Evolutionary conservation across 2,329 filamentous ascomycete genomes (phyloP), one percentile per base, ranked within the genome.

Genomic region (Pseudogymnoascus sp.): DNA sequence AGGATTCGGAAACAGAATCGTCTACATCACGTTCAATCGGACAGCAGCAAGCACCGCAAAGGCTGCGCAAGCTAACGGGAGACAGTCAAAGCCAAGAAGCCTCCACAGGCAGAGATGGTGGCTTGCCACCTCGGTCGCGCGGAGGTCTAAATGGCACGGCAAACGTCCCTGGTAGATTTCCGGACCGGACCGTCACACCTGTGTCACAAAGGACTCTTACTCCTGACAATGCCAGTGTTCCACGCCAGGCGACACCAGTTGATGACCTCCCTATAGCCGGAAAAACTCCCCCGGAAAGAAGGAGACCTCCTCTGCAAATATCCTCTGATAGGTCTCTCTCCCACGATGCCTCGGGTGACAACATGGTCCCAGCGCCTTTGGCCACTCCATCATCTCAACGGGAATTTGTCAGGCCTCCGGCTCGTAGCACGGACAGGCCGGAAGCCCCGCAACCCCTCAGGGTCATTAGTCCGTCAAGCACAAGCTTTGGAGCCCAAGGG

Each of bases 321-420:
- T 67, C 69, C 37, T 64, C 70, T 43, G 67, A 68, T n/a, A 70
- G 71, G 7, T 71, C 74, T 63, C 63, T 67, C 62, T 61, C 62
- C 20, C 64, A 62, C 41, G 66, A 63, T 33, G 22, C 35, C 14
- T 62, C 64, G 7, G 66, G 60, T 28, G 69, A 71, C n/a, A 70
- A 67, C 61, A 68, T 71, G 54, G 68, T 73, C 35, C 72, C 74
- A 16, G 71, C 72, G 28, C 72, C 74, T 14, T 63, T 74, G 6
- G 69, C 69, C 35, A 74, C 72, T 43, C 74, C 74, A 36, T 70
- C 67, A 30, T 70, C 69, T 63, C 64, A 68, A 11, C 68, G 70
- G 66, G 71, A 73, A 20, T 73, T 74, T 47, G 61, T 70, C 39
- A 68, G 68, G 7, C 67, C 68, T 39, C 70, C 72, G 33, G 69